A percentile compares a stretch with the other conserved stretches of the same genome.
phyloP scores from a whole-genome alignment of 768 basidiomycete species.

The Coprinellus aureogranulatus region DNA sequence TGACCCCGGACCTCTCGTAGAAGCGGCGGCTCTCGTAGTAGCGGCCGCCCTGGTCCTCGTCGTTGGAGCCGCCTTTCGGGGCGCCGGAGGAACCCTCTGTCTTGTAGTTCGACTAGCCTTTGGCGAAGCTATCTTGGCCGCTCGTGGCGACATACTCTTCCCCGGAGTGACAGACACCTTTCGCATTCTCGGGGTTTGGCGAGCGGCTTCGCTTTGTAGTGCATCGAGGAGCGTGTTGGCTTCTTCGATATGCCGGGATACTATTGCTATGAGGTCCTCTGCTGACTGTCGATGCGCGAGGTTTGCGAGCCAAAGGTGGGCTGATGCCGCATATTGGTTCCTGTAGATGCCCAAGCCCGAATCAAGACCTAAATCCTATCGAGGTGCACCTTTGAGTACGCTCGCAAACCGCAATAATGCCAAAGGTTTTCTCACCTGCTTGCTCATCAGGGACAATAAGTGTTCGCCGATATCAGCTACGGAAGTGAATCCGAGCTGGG shows the following conservation, averaged over 20 bases:
- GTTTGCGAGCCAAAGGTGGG: constrained; percentile 68
- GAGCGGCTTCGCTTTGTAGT: background rate
- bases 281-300: constrained; percentile 61
- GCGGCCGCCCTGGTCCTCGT: constrained; percentile 18
- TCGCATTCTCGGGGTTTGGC: background rate
- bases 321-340: constrained; percentile 50
- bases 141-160: constrained; percentile 19
- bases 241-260: constrained; percentile 52
- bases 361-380: constrained; percentile 37
- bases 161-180: background rate
- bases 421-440: constrained; percentile 35
- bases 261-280: constrained; percentile 39
- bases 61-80: constrained; percentile 28
- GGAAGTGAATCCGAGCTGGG: constrained; percentile 20
- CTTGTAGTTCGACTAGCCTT: constrained; percentile 16
- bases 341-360: constrained; percentile 28
- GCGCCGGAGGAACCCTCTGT: constrained; percentile 19
- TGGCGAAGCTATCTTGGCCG: background rate
- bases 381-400: background rate
- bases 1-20: constrained; percentile 18
- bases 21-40: constrained; percentile 27
- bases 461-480: constrained; percentile 40
- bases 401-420: background rate
- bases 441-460: constrained; percentile 37
- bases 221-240: constrained; percentile 39